These are phyloP conservation scores for Venustampulla echinocandica DNA, from an alignment of 495 filamentous ascomycete genomes.

Conservation along the genomic window DNA sequence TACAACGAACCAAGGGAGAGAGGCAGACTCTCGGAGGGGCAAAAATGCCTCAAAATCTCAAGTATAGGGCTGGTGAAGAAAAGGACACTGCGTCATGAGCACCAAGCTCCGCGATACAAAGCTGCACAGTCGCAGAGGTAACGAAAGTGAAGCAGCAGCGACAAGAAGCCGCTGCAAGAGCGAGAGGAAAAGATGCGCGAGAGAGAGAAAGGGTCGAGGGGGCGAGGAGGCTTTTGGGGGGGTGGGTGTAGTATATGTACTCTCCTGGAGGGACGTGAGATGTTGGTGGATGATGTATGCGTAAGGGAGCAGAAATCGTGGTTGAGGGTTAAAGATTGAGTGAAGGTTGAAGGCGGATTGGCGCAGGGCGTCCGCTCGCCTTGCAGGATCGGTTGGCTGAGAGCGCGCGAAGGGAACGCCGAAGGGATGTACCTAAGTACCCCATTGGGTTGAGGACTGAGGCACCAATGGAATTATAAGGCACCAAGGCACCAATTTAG, in stretches of 20 bases:
- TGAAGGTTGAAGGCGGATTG: neutral
- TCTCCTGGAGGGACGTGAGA: neutral
- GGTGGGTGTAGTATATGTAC: slow-evolving; percentile 1
- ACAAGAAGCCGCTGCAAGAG: slow-evolving; percentile 6
- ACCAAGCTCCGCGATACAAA: slow-evolving; percentile 5
- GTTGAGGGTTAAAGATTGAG: neutral
- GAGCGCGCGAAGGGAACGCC: neutral
- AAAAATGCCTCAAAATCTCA: slow-evolving; percentile 11
- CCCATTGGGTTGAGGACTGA: no score
- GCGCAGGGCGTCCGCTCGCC: slow-evolving; percentile 5
- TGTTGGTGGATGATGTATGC: neutral
- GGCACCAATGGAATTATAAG: no score
- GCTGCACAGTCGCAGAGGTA: slow-evolving; percentile 12
- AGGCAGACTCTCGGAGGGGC: slow-evolving; percentile 6
- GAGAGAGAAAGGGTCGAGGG: neutral
- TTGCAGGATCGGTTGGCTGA: slow-evolving; percentile 6
- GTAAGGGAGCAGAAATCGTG: neutral
- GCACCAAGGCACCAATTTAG: no score
- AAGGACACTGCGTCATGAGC: slow-evolving; percentile 14
- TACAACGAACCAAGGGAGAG: slow-evolving; percentile 17
- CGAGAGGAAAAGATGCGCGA: slow-evolving; percentile 3
- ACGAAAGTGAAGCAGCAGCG: slow-evolving; percentile 15
- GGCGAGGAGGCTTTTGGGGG: neutral
- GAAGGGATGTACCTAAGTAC: neutral
- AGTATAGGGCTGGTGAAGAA: slow-evolving; percentile 4